Base-by-base conservation (phyloP, 2,329 filamentous ascomycete species). In the Paradendryphiella salina region DNA sequence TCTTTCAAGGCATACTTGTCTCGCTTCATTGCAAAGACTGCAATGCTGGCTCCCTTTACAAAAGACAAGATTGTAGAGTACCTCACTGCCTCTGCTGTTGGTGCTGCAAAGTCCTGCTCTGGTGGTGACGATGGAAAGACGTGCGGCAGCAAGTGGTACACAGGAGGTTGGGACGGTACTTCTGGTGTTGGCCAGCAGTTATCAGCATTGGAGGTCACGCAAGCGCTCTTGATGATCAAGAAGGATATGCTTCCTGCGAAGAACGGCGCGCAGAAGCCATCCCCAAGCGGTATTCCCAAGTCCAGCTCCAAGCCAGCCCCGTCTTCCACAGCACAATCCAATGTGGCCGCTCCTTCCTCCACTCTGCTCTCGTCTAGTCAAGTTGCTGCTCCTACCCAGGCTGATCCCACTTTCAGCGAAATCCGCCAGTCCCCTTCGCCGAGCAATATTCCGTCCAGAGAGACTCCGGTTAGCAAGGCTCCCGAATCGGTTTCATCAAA, bases 1-100 rank as follows among this genome's bases (percentile, higher is more conserved):
- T 84, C 80, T 39, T 91, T 90, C 82, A 91, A 91, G 74, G 87
- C 85, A 9, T 90, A 89, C 70, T 77, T 90, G 20, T 74, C 83
- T 20, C 85, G 88, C 36, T 91, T 86, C 83, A 67, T 80, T 49
- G 70, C 71, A 13, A 78, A 79, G 54, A 72, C 76, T 5, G 72
- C 75, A 3, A 57, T 75, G 21, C 53, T 79, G 41, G 75, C 75
- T 11, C 77, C 78, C 3, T 75, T 71, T 46, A 76, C 76, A 26
- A 66, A 65, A 34, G 60, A 68, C 20, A 62, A 61, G 10, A 71
- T 79, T 35, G 66, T 61, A 41, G 71, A 69, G 10, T 69, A 74
- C 38, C 65, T 80, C 21, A 65, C 61, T 17, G 65, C 67, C 15
- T 77, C 76, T 5, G 77, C 77, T 0, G 53, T 66, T 11, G 77